Conservation (phyloP, 495 filamentous ascomycete species). For the Zalerion maritima region DNA sequence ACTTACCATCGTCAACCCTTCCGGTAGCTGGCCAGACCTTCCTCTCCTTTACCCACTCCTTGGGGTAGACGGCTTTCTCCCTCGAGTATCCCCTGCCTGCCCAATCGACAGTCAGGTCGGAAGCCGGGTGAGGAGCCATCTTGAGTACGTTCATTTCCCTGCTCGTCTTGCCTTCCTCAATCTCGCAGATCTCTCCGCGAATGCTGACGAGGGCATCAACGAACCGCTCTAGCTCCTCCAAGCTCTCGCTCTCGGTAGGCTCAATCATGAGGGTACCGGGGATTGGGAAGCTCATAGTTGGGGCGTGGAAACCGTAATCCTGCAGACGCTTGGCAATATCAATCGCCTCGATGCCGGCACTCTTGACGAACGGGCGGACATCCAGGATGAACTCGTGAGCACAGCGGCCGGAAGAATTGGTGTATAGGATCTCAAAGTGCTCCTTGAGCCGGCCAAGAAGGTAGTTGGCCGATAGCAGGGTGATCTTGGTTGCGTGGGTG, state of each 20-base stretch:
- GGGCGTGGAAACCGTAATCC: constrained; percentile 97
- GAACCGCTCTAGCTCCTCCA: constrained; percentile 90
- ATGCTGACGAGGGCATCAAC: constrained; percentile 86
- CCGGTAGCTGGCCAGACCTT: constrained; percentile 96
- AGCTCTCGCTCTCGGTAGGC: constrained; percentile 88
- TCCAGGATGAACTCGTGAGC: constrained; percentile 99
- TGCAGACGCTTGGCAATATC: constrained; percentile 96
- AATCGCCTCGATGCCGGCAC: constrained; percentile 78
- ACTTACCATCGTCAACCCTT: constrained; percentile 78
- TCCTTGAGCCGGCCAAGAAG: constrained; percentile 81
- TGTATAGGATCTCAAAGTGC: constrained; percentile 86
- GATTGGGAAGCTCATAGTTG: constrained; percentile 97
- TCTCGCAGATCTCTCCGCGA: constrained; percentile 66
- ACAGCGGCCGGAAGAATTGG: constrained; percentile 73
- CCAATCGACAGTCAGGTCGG: constrained; percentile 54
- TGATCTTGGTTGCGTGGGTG: constrained; percentile 90
- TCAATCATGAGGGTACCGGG: constrained; percentile 97
- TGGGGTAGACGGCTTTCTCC: constrained; percentile 78
- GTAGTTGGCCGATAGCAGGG: constrained; percentile 94
- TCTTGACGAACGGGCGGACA: constrained; percentile 71
- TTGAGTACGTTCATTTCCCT: constrained; percentile 81
- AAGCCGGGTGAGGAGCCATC: constrained; percentile 78
- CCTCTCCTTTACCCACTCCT: constrained; percentile 79
- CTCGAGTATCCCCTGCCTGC: constrained; percentile 44
- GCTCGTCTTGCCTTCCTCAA: constrained; percentile 69